Evolutionary conservation across 805 yeast species (phyloP).

Genomic region (Zygotorulaspora chibaensis): DNA sequence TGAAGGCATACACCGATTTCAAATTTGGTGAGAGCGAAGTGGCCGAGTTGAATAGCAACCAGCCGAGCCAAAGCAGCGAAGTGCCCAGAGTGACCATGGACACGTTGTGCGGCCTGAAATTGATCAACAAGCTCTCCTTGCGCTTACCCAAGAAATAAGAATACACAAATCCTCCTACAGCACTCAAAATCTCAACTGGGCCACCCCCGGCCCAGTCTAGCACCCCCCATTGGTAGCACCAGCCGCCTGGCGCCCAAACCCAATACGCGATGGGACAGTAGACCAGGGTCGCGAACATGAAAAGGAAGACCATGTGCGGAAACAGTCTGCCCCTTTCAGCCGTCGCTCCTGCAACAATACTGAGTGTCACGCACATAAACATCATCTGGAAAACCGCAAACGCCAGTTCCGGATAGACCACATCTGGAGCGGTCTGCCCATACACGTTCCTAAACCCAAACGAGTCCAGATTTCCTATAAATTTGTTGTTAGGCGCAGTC

Average conservation of each 20-base stretch:
- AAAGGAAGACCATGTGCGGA: slow-evolving; percentile 77
- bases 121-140: slow-evolving; percentile 67
- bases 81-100: slow-evolving; percentile 89
- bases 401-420: slow-evolving; percentile 72
- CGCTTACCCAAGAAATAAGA: slow-evolving; percentile 79
- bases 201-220: slow-evolving; percentile 98
- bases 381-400: slow-evolving; percentile 86
- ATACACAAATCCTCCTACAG: slow-evolving; percentile 84
- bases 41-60: slow-evolving; percentile 95
- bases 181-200: slow-evolving; percentile 89
- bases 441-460: slow-evolving; percentile 77
- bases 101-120: slow-evolving; percentile 93
- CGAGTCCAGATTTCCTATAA: slow-evolving; percentile 79
- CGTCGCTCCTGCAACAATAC: slow-evolving; percentile 86
- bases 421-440: slow-evolving; percentile 40
- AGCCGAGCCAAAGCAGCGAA: slow-evolving; percentile 82
- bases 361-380: slow-evolving; percentile 87
- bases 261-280: slow-evolving; percentile 94
- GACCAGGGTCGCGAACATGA: slow-evolving; percentile 86
- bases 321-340: slow-evolving; percentile 90
- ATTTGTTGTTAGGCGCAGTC: slow-evolving; percentile 68
- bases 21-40: slow-evolving; percentile 78
- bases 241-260: slow-evolving; percentile 91
- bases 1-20: slow-evolving; percentile 81
- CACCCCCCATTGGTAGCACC: slow-evolving; percentile 92